These are phyloP conservation scores for Aspergillus fijiensis DNA, from an alignment of 2,329 filamentous ascomycete species.

Conservation along the genomic window DNA sequence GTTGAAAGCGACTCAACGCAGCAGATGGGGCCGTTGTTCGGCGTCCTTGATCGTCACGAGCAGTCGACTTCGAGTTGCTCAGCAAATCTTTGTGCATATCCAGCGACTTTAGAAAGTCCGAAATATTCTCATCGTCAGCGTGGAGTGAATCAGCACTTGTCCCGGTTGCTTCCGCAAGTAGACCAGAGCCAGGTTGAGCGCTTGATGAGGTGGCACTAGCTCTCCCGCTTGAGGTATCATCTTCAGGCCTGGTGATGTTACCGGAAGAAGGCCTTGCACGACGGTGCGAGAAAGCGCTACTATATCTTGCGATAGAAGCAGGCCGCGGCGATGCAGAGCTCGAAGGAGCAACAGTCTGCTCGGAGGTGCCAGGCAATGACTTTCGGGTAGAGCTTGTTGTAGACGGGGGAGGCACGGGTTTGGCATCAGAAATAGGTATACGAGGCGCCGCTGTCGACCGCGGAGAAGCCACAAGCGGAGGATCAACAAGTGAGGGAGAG, in stretches of 20 bases:
- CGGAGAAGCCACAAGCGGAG: slow-evolving; percentile 53
- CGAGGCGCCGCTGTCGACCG: slow-evolving; percentile 47
- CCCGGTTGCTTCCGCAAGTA: slow-evolving; percentile 68
- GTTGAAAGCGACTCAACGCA: slow-evolving; percentile 79
- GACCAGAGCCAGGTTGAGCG: slow-evolving; percentile 70
- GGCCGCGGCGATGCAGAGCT: slow-evolving; percentile 76
- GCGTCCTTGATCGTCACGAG: slow-evolving; percentile 68
- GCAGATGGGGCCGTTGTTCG: slow-evolving; percentile 76
- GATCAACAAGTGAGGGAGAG: slow-evolving; percentile 64
- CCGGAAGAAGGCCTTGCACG: slow-evolving; percentile 75
- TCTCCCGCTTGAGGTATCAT: slow-evolving; percentile 60
- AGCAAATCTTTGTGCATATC: slow-evolving; percentile 87
- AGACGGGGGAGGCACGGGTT: slow-evolving; percentile 40
- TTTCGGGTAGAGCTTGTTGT: slow-evolving; percentile 39
- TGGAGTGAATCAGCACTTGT: slow-evolving; percentile 64
- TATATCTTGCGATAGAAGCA: slow-evolving; percentile 76
- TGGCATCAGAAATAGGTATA: slow-evolving; percentile 41
- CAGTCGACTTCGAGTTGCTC: slow-evolving; percentile 56
- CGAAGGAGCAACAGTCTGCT: slow-evolving; percentile 63
- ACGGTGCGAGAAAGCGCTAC: slow-evolving; percentile 90
- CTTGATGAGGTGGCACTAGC: slow-evolving; percentile 52
- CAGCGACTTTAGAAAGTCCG: slow-evolving; percentile 84
- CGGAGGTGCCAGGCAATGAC: slow-evolving; percentile 56
- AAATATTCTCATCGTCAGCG: slow-evolving; percentile 90
- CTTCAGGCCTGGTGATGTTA: slow-evolving; percentile 59